A percentile compares a stretch with the other conserved stretches of the same genome.
Conservation (phyloP, 2,329 filamentous ascomycete genomes). For the Biscogniauxia marginata region DNA sequence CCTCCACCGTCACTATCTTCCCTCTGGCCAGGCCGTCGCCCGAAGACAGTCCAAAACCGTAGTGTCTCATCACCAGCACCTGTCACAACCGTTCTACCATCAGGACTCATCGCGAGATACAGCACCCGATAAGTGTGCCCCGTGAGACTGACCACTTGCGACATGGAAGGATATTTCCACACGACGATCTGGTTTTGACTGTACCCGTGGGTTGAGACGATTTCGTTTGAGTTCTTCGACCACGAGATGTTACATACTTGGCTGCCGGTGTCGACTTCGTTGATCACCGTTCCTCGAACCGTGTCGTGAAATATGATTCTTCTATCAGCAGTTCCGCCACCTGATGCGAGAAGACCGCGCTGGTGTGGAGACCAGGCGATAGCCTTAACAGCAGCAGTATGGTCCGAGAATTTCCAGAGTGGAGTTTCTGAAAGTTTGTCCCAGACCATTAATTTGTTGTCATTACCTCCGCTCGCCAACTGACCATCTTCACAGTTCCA, state of each 20-base stretch:
- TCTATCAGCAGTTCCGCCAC: conserved; percentile 91
- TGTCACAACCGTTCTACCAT: conserved; percentile 90
- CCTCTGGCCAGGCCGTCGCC: conserved; percentile 70
- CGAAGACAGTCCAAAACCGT: conserved; percentile 96
- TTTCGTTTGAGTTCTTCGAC: conserved; percentile 96
- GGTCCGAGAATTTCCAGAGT: conserved; percentile 89
- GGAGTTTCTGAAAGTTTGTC: conserved; percentile 92
- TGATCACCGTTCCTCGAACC: conserved; percentile 72
- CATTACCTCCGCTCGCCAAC: conserved; percentile 91
- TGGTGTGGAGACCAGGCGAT: conserved; percentile 98
- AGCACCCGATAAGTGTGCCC: conserved; percentile 96
- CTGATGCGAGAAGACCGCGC: conserved; percentile 87
- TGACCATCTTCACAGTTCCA: conserved; percentile 98
- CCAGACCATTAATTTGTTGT: conserved; percentile 99
- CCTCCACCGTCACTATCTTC: conserved; percentile 63
- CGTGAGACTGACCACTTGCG: conserved; percentile 90
- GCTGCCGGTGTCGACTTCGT: conserved; percentile 92
- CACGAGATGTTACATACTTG: conserved; percentile 99
- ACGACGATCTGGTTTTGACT: conserved; percentile 98
- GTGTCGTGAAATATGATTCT: conserved; percentile 99
- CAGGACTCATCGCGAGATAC: conserved; percentile 95
- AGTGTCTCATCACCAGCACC: conserved; percentile 95
- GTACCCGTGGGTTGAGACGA: conserved; percentile 95
- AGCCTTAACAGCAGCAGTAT: conserved; percentile 94
- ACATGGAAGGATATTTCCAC: conserved; percentile 99